Evolutionary conservation across 1,139 yeast genomes (phyloP).

Genomic region (Candida tetrigidarum): DNA sequence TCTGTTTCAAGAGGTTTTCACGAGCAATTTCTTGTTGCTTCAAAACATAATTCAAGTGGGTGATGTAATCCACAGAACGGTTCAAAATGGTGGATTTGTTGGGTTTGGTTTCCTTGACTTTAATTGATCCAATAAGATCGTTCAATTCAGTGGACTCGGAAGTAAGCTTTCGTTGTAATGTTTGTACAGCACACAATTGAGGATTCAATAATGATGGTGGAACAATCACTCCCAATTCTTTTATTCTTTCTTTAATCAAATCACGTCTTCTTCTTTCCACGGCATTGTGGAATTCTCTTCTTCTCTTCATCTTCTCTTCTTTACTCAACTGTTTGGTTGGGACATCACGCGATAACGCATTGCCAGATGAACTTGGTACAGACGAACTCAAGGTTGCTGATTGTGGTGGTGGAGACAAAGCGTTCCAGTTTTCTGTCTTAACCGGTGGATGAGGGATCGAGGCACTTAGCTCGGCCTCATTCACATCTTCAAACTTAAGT

Average conservation of each 20-base stretch:
- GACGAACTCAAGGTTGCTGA: slow-evolving; percentile 17
- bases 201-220: slow-evolving; percentile 71
- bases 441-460: slow-evolving; percentile 29
- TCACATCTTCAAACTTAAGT: slow-evolving; percentile 5
- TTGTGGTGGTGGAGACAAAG: slow-evolving; percentile 32
- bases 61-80: slow-evolving; percentile 70
- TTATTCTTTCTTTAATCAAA: slow-evolving; percentile 73
- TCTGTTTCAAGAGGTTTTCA: slow-evolving; percentile 10
- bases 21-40: slow-evolving; percentile 32
- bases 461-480: slow-evolving; percentile 20
- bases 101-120: slow-evolving; percentile 69
- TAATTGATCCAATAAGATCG: slow-evolving; percentile 42
- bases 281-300: slow-evolving; percentile 81
- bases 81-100: slow-evolving; percentile 71
- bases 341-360: slow-evolving; percentile 15
- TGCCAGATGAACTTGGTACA: slow-evolving; percentile 13
- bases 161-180: slow-evolving; percentile 41
- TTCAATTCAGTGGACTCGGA: slow-evolving; percentile 37
- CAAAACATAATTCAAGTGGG: slow-evolving; percentile 52
- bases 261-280: slow-evolving; percentile 83
- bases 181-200: slow-evolving; percentile 50
- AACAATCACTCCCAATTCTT: slow-evolving; percentile 69
- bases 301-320: slow-evolving; percentile 69
- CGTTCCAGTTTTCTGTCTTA: slow-evolving; percentile 19
- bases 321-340: slow-evolving; percentile 57